Base-by-base conservation (phyloP, 805 yeast species). In the Yarrowia porcina region DNA sequence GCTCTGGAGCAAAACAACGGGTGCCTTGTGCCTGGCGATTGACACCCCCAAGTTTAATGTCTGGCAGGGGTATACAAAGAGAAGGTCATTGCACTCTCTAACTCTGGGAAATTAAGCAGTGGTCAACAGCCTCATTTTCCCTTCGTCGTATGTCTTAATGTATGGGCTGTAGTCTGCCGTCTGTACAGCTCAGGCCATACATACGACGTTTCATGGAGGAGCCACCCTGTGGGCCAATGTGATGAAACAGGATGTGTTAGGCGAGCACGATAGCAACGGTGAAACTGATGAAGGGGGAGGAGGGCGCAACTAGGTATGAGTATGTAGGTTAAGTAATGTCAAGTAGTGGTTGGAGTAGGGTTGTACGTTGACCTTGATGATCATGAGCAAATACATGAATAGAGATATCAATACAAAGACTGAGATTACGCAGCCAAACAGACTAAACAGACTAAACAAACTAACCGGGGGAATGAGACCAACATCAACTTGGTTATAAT, bases 21-120 rank as follows among this genome's bases (percentile, higher is more conserved):
- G 45, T 41, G 28, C 45, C 45, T 41, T 41, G 45, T 41, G 45
- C 45, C 45, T 41, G 45, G 45, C 28, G 45, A 41, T 41, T 41
- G 30, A 17, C 45, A 15, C 28, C 21, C 18, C 9, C 18, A 4
- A n/a, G 45, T 5, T 17, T n/a, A 17, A 2, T n/a, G 11, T 35
- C 17, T 35, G 11, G 44, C 44, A 20, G 44, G 44, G 44, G 44
- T 7, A n/a, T 18, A 13, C 11, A 17, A 25, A 25, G 28, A 25
- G 28, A 25, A 25, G n/a, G n/a, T n/a, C n/a, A n/a, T n/a, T n/a
- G n/a, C n/a, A n/a, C n/a, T n/a, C n/a, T n/a, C n/a, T n/a, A n/a
- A n/a, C n/a, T n/a, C n/a, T n/a, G n/a, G n/a, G n/a, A n/a, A n/a
- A n/a, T n/a, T n/a, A n/a, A n/a, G n/a, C n/a, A n/a, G n/a, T n/a